Evolutionary conservation across 2,329 filamentous ascomycete genomes (phyloP), one percentile per base, ranked within the genome.

Genomic region (Xylariomycetidae sp.): DNA sequence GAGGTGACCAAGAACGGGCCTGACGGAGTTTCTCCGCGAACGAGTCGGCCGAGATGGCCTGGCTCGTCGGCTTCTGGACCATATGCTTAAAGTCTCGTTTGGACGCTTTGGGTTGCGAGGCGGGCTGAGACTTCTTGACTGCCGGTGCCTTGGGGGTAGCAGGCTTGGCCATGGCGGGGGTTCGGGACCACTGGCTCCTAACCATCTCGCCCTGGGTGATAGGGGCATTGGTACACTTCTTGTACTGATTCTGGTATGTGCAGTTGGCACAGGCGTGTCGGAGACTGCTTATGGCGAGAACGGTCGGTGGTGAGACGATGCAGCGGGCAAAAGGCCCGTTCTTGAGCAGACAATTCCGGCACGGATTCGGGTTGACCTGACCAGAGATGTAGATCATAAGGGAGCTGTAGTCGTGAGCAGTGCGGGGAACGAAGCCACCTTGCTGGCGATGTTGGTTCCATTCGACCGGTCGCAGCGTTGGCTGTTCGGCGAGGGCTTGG

Each of bases 381-480:
- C 52, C 52, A 6, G 44, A 53, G 20, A 53, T 20, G 19, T 47
- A 55, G 24, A 55, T 54, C 52, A 55, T 52, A 26, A 53, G 32
- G 18, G 51, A 45, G 30, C 45, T 40, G 34, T 40, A 51, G 35
- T 54, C 52, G 25, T 45, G 37, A 25, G 47, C 19, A 2, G 42
- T 49, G 22, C 50, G 44, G 3, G 49, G 50, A 4, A 47, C 43
- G 25, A 53, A 55, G 5, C 45, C 40, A 8, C 49, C 49, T 19
- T 46, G 38, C 26, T 46, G 44, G 10, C 52, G 50, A 22, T 47
- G 47, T 25, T 32, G 35, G 32, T 55, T 54, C 52, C 52, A 55
- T 27, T 54, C 50, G 15, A 52, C 39, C 12, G 31, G 34, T 10
- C 52, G 44, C 14, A 54, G 15, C 14, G 46, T 40, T 4, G 44